Conservation (phyloP, 257 asterid genomes). For the Fraxinus cuspidata region DNA sequence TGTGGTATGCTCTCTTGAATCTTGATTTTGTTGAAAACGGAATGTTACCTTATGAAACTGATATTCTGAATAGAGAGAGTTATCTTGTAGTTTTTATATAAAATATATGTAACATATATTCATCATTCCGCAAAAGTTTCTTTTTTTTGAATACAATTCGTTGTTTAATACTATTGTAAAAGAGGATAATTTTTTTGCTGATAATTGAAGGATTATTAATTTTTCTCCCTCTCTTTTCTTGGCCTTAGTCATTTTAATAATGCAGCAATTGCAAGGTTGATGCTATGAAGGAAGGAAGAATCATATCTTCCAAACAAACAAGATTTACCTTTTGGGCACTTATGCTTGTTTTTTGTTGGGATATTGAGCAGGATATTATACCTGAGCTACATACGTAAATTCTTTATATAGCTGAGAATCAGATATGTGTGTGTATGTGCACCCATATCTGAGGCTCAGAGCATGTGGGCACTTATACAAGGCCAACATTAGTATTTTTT, state of each 20-base stretch:
- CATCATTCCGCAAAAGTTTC: neutral
- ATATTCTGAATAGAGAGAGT: neutral
- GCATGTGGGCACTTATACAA: neutral
- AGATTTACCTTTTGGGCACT: neutral
- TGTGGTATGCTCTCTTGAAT: conserved; percentile 48
- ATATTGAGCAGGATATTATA: conserved; percentile 1
- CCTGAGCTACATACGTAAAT: neutral
- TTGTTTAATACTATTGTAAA: neutral
- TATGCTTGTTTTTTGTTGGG: neutral
- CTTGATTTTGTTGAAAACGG: neutral
- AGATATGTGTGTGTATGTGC: neutral
- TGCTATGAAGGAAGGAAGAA: neutral
- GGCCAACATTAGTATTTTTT: neutral
- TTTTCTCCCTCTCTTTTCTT: neutral
- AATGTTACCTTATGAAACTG: neutral
- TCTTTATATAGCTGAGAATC: neutral
- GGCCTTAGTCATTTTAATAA: neutral
- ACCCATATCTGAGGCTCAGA: neutral
- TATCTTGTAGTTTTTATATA: neutral
- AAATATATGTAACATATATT: neutral
- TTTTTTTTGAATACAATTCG: neutral
- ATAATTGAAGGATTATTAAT: neutral
- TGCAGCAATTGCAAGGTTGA: neutral
- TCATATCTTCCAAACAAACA: neutral
- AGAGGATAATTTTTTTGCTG: neutral